Base-by-base conservation (phyloP, 805 yeast species). In the Saccharomycopsis sp. region DNA sequence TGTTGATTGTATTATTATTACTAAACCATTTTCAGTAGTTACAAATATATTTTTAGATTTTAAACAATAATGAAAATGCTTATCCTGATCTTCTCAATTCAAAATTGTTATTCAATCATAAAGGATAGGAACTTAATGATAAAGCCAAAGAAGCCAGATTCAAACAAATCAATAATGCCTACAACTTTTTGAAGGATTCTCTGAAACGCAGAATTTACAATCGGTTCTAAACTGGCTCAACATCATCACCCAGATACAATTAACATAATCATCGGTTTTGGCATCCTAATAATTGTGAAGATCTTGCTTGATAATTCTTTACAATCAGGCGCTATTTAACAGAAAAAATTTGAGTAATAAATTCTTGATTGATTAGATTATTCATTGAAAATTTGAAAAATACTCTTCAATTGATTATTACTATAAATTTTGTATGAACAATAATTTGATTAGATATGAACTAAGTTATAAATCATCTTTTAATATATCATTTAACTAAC, bases 31-130 rank as follows among this genome's bases (percentile, higher is more conserved):
- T 4, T 79, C 60, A 17, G 78, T 74, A 29, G 77, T 66, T 3
- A 88, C 74, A 49, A 89, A 69, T 20, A 89, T 79, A 59, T 89
- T 89, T 53, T 89, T 96, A 0, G 98, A 97, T 59, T 89, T 89
- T 36, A 89, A 69, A 63, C 89, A 97, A 42, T 97, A 71, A 57
- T 89, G 97, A 53, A 79, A 79, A 53, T 68, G 84, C 9, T 72
- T 70, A 74, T 51, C 80, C 81, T 0, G 81, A 74, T 48, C 50
- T 41, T 15, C 34, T 44, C 5, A 18, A 10, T 4, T 21, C 13
- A 10, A 14, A 23, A 20, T 15, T n/a, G 14, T 13, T 41, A 34
- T 12, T 39, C 48, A 31, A 30, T 25, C 15, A 49, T 41, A 28
- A 35, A 41, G 45, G 35, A 27, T n/a, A 41, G 43, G 17, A 47